Evolutionary conservation across 768 basidiomycete genomes (phyloP), one percentile per base, ranked within the genome.

Genomic region (Hortiboletus campestris): DNA sequence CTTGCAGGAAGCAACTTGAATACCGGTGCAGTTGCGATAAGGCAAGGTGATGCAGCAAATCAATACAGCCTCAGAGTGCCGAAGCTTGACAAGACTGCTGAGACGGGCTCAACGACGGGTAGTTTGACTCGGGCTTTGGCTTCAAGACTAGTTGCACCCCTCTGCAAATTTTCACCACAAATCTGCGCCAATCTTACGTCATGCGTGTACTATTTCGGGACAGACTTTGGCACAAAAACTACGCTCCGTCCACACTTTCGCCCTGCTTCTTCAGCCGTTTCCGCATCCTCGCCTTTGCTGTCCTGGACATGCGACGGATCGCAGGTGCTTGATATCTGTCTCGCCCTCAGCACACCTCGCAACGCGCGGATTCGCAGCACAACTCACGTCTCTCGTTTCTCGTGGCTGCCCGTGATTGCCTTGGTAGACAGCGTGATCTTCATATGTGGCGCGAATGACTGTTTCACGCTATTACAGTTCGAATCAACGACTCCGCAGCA

Each of bases 361-460:
- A 28, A 8, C 11, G 34, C 17, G 16, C 17, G 2, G 6, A 48
- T 10, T 11, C 13, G 2, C 14, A 16, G 35, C 29, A 20, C 38
- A 20, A 53, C 43, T 86, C 47, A 83, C 81, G 22, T 70, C 53
- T 57, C 59, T 11, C 54, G 49, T 45, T 76, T 76, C 10, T 69
- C 63, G 20, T 71, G 65, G 8, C 78, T 63, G 17, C 74, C 70
- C 8, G 76, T 74, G 0, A 83, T 67, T 51, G 80, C 74, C 49
- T 62, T 61, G 25, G 74, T 72, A 14, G 82, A 84, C 0, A 92
- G 71, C 0, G 85, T 90, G 54, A 91, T 73, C 57, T 79, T 83
- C 84, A 92, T 87, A 53, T 80, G 88, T 1, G 88, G 83, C 3
- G 80, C 82, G 59, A 80, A 80, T 8, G 77, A 79, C 60, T 77